A percentile compares a stretch with the other conserved stretches of the same genome.
Conservation (phyloP, 257 asterid genomes). For the Mentha longifolia region DNA sequence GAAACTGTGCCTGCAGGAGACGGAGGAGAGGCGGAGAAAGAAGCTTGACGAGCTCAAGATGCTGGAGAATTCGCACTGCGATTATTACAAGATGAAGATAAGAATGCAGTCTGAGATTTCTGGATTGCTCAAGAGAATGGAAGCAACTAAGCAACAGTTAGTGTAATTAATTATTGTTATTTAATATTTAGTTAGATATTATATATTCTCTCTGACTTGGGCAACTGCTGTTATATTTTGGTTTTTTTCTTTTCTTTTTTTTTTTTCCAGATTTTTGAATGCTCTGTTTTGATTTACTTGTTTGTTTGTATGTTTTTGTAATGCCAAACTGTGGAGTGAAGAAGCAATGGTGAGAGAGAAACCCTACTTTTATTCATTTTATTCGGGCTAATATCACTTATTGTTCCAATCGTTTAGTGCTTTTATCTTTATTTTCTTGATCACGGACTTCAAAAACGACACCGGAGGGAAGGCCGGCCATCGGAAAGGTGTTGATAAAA, state of each 20-base stretch:
- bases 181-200: neutral
- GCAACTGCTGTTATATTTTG: neutral
- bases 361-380: constrained; percentile 6
- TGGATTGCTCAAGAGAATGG: constrained; percentile 92
- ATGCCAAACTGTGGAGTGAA: constrained; percentile 28
- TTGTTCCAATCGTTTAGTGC: too few relatives aligned
- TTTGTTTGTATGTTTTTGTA: constrained; percentile 26
- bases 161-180: constrained; percentile 39
- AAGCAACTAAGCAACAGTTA: constrained; percentile 73
- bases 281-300: constrained; percentile 1
- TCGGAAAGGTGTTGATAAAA: too few relatives aligned
- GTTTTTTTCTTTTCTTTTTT: too few relatives aligned
- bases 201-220: neutral
- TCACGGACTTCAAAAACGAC: too few relatives aligned
- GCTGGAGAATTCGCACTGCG: constrained; percentile 73
- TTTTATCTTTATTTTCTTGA: too few relatives aligned
- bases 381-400: neutral
- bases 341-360: constrained; percentile 20
- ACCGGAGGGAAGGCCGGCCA: too few relatives aligned
- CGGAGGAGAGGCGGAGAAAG: constrained; percentile 71
- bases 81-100: constrained; percentile 83
- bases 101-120: constrained; percentile 91
- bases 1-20: constrained; percentile 61
- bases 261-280: constrained; percentile 8
- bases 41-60: constrained; percentile 73